A percentile compares a stretch with the other conserved stretches of the same genome.
Evolutionary conservation across 1,139 yeast genomes (phyloP).

Genomic region (Diutina neorugosa): DNA sequence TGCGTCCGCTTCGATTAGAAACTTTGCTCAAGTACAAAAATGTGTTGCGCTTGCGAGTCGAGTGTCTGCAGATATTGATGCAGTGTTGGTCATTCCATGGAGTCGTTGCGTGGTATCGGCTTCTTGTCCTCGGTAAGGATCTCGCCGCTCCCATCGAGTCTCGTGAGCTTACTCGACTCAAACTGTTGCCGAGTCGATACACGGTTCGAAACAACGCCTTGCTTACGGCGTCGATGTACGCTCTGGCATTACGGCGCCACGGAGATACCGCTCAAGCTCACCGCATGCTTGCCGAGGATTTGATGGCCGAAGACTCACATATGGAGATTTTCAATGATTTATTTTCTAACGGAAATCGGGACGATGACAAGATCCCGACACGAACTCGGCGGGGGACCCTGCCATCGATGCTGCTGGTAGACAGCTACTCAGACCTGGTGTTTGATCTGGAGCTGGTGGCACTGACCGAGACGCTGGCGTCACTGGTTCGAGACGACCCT

Average conservation of each 20-base stretch:
- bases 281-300: background rate
- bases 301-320: background rate
- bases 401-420: background rate
- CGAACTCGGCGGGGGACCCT: background rate
- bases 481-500: background rate
- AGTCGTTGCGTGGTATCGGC: slow-evolving; percentile 29
- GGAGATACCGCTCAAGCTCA: background rate
- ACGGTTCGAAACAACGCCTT: background rate
- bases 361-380: background rate
- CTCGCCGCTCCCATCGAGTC: slow-evolving; percentile 23
- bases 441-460: background rate
- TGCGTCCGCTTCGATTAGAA: slow-evolving; percentile 9
- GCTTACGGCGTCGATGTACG: background rate
- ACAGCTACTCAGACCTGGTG: background rate
- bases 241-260: background rate
- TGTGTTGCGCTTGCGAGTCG: slow-evolving; percentile 27
- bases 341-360: background rate
- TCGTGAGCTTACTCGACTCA: slow-evolving; percentile 17
- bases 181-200: slow-evolving; percentile 22
- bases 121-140: slow-evolving; percentile 23
- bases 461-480: background rate
- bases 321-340: background rate
- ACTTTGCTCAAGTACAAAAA: slow-evolving; percentile 23
- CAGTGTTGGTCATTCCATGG: slow-evolving; percentile 34
- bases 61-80: slow-evolving; percentile 27